Conservation (phyloP, 495 filamentous ascomycete genomes). For the Rhizodiscina lignyota region DNA sequence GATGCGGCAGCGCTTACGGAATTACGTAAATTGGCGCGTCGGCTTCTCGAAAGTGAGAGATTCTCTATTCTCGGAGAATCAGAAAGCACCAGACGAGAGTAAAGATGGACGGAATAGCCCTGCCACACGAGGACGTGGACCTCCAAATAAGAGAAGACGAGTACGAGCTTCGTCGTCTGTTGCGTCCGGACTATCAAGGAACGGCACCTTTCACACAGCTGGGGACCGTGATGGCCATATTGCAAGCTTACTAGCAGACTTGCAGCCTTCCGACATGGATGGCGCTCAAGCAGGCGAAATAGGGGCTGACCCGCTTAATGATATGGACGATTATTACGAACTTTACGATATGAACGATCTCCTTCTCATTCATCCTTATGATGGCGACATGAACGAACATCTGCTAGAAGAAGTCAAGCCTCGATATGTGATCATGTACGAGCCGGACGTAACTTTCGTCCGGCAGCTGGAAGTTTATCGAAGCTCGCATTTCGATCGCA, state of each 20-base stretch:
- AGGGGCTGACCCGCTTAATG: conserved; percentile 61
- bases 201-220: conserved; percentile 52
- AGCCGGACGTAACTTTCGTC: conserved; percentile 91
- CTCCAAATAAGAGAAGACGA: conserved; percentile 75
- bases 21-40: conserved; percentile 84
- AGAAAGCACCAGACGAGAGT: conserved; percentile 55
- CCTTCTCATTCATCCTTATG: conserved; percentile 79
- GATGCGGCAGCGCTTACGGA: conserved; percentile 73
- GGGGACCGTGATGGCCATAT: conserved; percentile 70
- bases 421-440: conserved; percentile 96
- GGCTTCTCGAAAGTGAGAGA: conserved; percentile 73
- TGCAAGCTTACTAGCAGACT: conserved; percentile 43
- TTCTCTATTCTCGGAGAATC: conserved; percentile 56
- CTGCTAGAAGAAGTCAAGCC: conserved; percentile 85
- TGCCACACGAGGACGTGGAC: conserved; percentile 40
- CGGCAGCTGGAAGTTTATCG: conserved; percentile 90
- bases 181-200: conserved; percentile 35
- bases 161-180: conserved; percentile 53
- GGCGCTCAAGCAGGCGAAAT: conserved; percentile 55
- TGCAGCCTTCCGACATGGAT: conserved; percentile 50
- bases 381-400: conserved; percentile 91
- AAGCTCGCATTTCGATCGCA: conserved; percentile 76
- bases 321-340: conserved; percentile 76
- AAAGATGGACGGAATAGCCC: conserved; percentile 26
- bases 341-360: conserved; percentile 85